phyloP scores from a whole-genome alignment of 164 flowering plant species.

The Vitis rotundifolia region DNA sequence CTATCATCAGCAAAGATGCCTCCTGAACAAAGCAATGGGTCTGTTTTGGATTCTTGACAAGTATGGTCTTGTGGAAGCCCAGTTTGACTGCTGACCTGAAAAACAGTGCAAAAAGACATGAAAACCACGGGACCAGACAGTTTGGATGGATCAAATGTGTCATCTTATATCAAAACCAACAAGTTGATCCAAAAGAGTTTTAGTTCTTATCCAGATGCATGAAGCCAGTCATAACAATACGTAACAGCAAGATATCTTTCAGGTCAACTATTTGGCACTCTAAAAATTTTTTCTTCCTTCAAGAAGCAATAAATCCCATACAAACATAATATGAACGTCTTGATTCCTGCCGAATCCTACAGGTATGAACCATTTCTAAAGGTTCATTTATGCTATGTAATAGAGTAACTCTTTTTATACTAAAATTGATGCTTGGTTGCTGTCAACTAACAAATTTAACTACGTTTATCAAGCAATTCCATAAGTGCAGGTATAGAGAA shows the following conservation, averaged over 20 bases:
- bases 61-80: slow-evolving; percentile 19
- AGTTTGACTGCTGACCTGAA: slow-evolving; percentile 33
- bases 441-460: neutral
- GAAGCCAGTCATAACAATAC: neutral
- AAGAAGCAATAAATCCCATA: neutral
- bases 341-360: neutral
- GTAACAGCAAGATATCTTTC: neutral
- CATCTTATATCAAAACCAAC: neutral
- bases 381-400: no score
- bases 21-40: slow-evolving; percentile 21
- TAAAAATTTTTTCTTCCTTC: neutral
- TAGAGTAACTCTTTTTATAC: no score
- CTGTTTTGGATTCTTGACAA: slow-evolving; percentile 35
- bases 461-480: neutral
- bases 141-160: neutral
- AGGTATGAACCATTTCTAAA: neutral
- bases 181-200: neutral
- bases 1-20: slow-evolving; percentile 33
- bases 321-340: neutral
- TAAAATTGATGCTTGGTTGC: no score
- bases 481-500: neutral
- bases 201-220: neutral
- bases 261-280: neutral
- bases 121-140: neutral
- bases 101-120: slow-evolving; percentile 5